Evolutionary conservation across 306 rosid species (phyloP).

Genomic region (Acacia melanoxylon): DNA sequence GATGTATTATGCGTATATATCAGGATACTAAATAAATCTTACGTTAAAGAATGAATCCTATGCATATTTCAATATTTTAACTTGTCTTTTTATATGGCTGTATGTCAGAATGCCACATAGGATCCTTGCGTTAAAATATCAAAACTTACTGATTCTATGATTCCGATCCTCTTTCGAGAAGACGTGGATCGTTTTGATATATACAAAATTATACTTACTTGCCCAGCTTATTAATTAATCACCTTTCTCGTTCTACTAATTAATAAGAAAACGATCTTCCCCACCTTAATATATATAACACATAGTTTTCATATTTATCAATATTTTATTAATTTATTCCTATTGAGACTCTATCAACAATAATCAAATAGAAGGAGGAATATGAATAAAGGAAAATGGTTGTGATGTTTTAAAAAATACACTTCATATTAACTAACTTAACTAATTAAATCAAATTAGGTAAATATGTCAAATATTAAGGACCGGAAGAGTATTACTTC

Average conservation of each 20-base stretch:
- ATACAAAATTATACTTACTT: not conserved
- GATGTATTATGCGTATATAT: not conserved
- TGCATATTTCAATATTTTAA: not conserved
- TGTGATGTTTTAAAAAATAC: too few species aligned
- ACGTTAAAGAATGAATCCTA: not conserved
- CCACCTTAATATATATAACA: too few species aligned
- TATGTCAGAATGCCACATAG: not conserved
- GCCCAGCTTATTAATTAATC: not conserved
- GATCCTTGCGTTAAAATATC: not conserved
- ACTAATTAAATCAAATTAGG: too few species aligned
- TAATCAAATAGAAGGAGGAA: too few species aligned
- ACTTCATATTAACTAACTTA: too few species aligned
- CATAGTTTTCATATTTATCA: too few species aligned
- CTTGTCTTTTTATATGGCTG: not conserved
- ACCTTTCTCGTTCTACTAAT: not conserved
- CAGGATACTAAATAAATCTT: not conserved
- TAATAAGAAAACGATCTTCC: too few species aligned
- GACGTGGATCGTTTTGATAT: not conserved
- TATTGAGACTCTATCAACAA: too few species aligned
- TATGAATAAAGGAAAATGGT: too few species aligned
- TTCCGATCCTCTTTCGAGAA: not conserved
- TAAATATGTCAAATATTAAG: too few species aligned
- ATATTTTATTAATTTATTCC: too few species aligned
- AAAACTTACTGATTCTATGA: not conserved
- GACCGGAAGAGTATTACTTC: too few species aligned